phyloP scores from a whole-genome alignment of 495 filamentous ascomycete genomes.

The Aspergillus hancockii region DNA sequence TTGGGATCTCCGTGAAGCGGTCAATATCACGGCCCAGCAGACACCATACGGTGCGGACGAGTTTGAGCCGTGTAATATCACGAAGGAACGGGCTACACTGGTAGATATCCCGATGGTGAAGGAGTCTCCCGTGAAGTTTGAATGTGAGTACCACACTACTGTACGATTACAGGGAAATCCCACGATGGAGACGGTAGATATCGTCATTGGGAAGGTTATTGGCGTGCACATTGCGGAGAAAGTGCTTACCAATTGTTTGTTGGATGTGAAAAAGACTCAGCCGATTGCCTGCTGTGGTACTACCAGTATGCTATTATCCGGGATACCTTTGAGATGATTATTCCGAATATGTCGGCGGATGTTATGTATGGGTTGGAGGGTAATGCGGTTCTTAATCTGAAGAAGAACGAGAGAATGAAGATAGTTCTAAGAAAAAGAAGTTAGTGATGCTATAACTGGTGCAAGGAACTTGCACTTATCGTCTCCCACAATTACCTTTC shows the following conservation, averaged over 20 bases:
- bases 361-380: conserved; percentile 33
- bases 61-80: conserved; percentile 47
- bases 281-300: conserved; percentile 62
- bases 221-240: conserved; percentile 55
- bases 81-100: conserved; percentile 42
- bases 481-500: too few species aligned
- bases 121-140: conserved; percentile 55
- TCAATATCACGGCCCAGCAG: conserved; percentile 52
- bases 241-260: conserved; percentile 48
- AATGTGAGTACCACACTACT: conserved; percentile 55
- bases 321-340: conserved; percentile 55
- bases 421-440: not conserved
- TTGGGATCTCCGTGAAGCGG: conserved; percentile 49
- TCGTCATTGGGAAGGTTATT: conserved; percentile 58
- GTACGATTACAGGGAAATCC: conserved; percentile 53
- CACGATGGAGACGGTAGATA: conserved; percentile 53
- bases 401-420: conserved; percentile 1
- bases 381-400: conserved; percentile 16
- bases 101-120: conserved; percentile 51
- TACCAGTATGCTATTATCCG: conserved; percentile 54
- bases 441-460: too few species aligned
- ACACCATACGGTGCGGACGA: conserved; percentile 50
- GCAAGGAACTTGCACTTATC: too few species aligned
- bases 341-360: conserved; percentile 40
- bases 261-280: conserved; percentile 55